phyloP scores from a whole-genome alignment of 2,329 filamentous ascomycete genomes.

The Cladorrhinum sp. region DNA sequence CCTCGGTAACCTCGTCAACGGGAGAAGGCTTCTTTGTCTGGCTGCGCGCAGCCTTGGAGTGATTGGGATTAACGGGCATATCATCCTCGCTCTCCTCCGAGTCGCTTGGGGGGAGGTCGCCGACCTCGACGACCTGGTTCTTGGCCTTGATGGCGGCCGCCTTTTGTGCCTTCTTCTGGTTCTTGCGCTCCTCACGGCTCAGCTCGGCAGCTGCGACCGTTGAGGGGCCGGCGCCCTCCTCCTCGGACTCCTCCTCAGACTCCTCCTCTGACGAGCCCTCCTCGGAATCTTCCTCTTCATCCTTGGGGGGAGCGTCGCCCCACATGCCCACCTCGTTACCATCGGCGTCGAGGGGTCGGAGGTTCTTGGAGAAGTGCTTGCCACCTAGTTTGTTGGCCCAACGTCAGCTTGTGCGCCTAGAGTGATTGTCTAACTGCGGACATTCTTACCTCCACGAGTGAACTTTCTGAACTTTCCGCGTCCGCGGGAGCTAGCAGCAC shows the following conservation, averaged over 20 bases:
- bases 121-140: constrained; percentile 69
- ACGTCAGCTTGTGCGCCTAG: background rate
- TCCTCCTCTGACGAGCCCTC: constrained; percentile 44
- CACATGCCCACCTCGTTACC: constrained; percentile 89
- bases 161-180: constrained; percentile 86
- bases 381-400: constrained; percentile 59
- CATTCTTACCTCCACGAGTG: constrained; percentile 74
- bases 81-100: constrained; percentile 59
- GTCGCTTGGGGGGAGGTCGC: constrained; percentile 77
- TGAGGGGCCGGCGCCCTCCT: constrained; percentile 42
- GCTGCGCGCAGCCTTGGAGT: constrained; percentile 70
- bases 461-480: constrained; percentile 95
- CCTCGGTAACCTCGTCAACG: constrained; percentile 52
- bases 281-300: constrained; percentile 47
- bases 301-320: constrained; percentile 55
- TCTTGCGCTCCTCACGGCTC: constrained; percentile 84
- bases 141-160: constrained; percentile 79
- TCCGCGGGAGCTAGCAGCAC: constrained; percentile 60
- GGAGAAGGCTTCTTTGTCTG: constrained; percentile 45
- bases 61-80: constrained; percentile 89
- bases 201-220: constrained; percentile 42
- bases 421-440: constrained; percentile 1
- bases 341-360: constrained; percentile 83
- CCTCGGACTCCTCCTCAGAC: constrained; percentile 47
- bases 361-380: constrained; percentile 90